These are phyloP conservation scores for Diaporthe vaccinii DNA, from an alignment of 2,329 filamentous ascomycete genomes.

Conservation along the genomic window DNA sequence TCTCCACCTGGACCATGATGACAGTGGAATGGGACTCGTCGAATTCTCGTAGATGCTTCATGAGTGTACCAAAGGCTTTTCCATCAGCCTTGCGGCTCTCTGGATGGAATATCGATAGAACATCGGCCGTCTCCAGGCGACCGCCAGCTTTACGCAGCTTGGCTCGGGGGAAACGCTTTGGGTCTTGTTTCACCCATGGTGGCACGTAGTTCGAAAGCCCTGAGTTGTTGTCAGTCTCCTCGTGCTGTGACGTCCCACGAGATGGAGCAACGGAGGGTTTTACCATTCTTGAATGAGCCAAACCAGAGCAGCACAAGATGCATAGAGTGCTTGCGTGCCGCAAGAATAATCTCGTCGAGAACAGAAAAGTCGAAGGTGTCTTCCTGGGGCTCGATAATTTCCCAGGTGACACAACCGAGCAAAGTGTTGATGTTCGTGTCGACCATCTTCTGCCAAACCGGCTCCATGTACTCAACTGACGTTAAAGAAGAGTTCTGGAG, in stretches of 20 bases:
- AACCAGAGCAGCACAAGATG: conserved; percentile 29
- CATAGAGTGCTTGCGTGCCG: conserved; percentile 35
- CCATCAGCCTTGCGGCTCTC: conserved; percentile 18
- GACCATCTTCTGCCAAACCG: conserved; percentile 45
- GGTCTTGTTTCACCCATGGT: conserved; percentile 47
- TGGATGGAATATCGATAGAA: conserved; percentile 42
- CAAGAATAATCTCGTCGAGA: conserved; percentile 46
- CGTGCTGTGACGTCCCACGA: not conserved
- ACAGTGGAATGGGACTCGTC: conserved; percentile 63
- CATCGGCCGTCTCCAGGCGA: conserved; percentile 45
- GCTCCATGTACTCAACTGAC: conserved; percentile 46
- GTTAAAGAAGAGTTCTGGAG: conserved; percentile 50
- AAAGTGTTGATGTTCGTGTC: conserved; percentile 49
- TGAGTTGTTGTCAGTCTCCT: not conserved
- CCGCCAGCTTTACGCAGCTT: conserved; percentile 48
- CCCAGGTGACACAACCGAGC: conserved; percentile 49
- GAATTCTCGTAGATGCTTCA: conserved; percentile 50
- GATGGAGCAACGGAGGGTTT: not conserved
- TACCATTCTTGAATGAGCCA: conserved; percentile 26
- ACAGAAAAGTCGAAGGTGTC: conserved; percentile 47
- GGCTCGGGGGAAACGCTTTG: conserved; percentile 46
- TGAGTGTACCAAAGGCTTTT: not conserved
- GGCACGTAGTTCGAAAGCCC: conserved; percentile 36
- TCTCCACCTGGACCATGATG: conserved; percentile 71
- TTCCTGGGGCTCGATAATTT: conserved; percentile 49